phyloP scores from a whole-genome alignment of 768 basidiomycete species.

The Strobilomyces dryophilus region DNA sequence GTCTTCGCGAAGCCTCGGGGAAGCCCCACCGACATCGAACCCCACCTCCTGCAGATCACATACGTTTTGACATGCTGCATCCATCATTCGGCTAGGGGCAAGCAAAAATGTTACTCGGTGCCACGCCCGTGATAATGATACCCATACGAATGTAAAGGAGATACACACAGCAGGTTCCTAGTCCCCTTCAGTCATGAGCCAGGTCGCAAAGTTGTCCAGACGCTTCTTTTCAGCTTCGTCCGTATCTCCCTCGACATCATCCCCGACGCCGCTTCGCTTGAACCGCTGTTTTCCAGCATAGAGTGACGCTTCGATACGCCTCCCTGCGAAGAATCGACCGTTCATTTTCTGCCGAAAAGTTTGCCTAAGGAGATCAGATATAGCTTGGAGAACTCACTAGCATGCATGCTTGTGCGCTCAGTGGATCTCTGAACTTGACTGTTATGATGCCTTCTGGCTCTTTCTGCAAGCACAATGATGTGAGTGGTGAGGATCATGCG shows the following conservation, averaged over 20 bases:
- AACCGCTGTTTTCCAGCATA: constrained; percentile 82
- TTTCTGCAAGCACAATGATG: constrained; percentile 47
- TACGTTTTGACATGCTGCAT: neutral
- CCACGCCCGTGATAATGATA: neutral
- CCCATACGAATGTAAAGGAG: neutral
- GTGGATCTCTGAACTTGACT: constrained; percentile 87
- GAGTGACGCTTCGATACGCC: constrained; percentile 75
- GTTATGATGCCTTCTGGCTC: constrained; percentile 95
- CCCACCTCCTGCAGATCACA: too few relatives aligned
- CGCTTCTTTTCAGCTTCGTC: constrained; percentile 80
- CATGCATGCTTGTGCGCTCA: constrained; percentile 93
- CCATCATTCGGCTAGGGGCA: neutral
- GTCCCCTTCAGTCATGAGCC: constrained; percentile 82
- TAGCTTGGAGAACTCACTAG: constrained; percentile 47
- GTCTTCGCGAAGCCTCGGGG: neutral
- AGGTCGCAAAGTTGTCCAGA: constrained; percentile 82
- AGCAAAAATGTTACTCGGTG: neutral
- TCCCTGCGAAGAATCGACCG: constrained; percentile 84
- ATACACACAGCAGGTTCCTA: constrained; percentile 24
- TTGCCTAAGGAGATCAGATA: neutral
- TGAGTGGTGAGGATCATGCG: constrained; percentile 1
- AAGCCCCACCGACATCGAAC: too few relatives aligned
- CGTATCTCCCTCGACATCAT: constrained; percentile 58
- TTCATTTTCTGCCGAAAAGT: constrained; percentile 75
- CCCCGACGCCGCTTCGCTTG: constrained; percentile 65